Conservation (phyloP, 345 rosid genomes). For the Brassica rapa region DNA sequence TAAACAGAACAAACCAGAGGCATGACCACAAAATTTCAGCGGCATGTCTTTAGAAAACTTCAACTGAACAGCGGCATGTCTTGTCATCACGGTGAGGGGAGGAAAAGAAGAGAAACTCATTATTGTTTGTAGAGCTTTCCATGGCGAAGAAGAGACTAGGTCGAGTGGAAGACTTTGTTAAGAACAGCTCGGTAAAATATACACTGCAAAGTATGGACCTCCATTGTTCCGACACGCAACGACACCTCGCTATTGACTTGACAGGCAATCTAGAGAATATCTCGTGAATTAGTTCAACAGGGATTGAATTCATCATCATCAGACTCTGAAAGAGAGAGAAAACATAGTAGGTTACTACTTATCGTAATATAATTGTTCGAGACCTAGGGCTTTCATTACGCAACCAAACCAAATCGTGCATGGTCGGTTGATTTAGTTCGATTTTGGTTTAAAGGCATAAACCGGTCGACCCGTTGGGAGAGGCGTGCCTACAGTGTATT, state of each 20-base stretch:
- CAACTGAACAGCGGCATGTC: neutral
- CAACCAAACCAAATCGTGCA: neutral
- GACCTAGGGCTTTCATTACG: neutral
- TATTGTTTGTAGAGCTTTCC: neutral
- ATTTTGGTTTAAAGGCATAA: neutral
- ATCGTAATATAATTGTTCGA: neutral
- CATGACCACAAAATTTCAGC: neutral
- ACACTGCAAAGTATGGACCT: neutral
- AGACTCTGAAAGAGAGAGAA: neutral
- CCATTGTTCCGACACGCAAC: neutral
- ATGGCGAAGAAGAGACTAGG: neutral
- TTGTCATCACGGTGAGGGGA: neutral
- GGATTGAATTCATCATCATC: neutral
- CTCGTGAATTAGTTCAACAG: neutral
- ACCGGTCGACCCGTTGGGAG: neutral
- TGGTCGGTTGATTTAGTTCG: neutral
- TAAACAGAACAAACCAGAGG: neutral
- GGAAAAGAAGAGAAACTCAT: neutral
- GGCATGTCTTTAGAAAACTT: neutral
- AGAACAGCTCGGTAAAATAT: neutral
- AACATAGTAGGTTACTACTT: no score
- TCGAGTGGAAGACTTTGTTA: neutral
- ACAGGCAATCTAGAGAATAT: neutral
- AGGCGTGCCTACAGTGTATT: no score
- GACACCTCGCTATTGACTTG: neutral